Percentiles rank a stretch among this genome's conserved stretches.
phyloP scores from a whole-genome alignment of 2,329 filamentous ascomycete genomes.

The Metarhizium anisopliae region DNA sequence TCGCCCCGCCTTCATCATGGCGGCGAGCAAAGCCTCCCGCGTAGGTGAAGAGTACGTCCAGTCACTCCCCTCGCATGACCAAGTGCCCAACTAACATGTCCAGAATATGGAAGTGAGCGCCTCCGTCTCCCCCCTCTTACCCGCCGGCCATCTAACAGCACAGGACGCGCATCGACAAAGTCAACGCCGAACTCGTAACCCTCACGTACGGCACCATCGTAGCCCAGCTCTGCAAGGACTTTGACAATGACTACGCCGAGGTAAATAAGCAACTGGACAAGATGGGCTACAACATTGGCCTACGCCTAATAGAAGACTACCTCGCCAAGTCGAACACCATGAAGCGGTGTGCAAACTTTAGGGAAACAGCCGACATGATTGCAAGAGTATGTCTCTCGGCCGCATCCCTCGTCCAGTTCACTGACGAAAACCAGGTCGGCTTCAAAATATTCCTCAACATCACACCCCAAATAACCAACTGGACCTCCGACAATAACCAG shows the following conservation, averaged over 20 bases:
- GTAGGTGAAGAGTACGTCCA: conserved; percentile 51
- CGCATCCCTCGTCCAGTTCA: not conserved
- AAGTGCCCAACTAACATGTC: conserved; percentile 19
- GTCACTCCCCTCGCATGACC: not conserved
- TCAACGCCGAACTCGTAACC: conserved; percentile 94
- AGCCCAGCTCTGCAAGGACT: conserved; percentile 92
- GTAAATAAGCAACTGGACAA: conserved; percentile 97
- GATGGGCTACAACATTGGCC: conserved; percentile 98
- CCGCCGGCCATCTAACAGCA: conserved; percentile 16
- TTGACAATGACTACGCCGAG: conserved; percentile 85
- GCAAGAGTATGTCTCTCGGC: conserved; percentile 55
- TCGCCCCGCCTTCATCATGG: conserved; percentile 30
- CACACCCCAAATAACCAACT: conserved; percentile 86
- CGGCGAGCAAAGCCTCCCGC: conserved; percentile 51
- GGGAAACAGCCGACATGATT: conserved; percentile 95
- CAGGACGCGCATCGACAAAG: conserved; percentile 92
- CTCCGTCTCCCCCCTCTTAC: not conserved
- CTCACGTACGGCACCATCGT: conserved; percentile 98
- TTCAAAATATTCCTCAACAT: conserved; percentile 99
- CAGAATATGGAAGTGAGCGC: conserved; percentile 86
- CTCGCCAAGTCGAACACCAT: conserved; percentile 88
- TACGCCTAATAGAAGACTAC: conserved; percentile 94
- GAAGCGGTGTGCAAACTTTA: conserved; percentile 84
- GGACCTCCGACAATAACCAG: conserved; percentile 92
- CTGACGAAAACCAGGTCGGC: conserved; percentile 56